Evolutionary conservation across 768 basidiomycete genomes (phyloP), one percentile per base, ranked within the genome.

Genomic region (Boletus tomentosulus): DNA sequence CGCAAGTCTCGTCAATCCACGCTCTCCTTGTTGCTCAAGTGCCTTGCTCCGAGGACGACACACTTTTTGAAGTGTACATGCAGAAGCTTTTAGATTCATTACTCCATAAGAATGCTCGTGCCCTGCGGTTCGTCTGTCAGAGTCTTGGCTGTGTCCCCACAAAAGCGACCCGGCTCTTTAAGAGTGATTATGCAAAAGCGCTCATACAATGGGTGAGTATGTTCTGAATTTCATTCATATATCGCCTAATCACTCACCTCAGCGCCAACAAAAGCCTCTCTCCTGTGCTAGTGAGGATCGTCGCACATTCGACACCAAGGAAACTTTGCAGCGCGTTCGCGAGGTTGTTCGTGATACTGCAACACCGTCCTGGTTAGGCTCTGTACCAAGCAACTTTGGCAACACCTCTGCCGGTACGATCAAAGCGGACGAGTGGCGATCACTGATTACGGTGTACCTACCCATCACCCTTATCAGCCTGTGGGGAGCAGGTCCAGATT

Each of bases 401-500:
- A n/a, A 50, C 4, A 11, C 42, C 8, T 30, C 48, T 0, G 41
- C 24, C 0, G 46, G 50, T 0, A 52, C 15, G 0, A 27, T 56
- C 24, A 56, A 51, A 34, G 54, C 41, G 11, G 50, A 47, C 16
- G 43, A 55, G 30, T 55, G 54, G 54, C 6, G n/a, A 3, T 50
- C 27, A 11, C 12, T 44, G 13, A 15, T 27, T 8, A 44, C 54
- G 4, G 43, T 55, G 3, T 39, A 46, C 9, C 44, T 55, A 4
- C 34, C 31, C 1, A 24, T 50, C 1, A 11, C 35, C 6, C 48
- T 55, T 4, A 39, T 55, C 7, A 50, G 43, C 10, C 1, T 55
- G 3, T 55, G 48, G 43, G 54, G 44, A n/a, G 9, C 19, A 22
- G 9, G 8, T 31, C 8, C 19, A 6, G 30, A 10, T 31, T 9